A percentile compares a stretch with the other conserved stretches of the same genome.
phyloP scores from a whole-genome alignment of 1,284 basidiomycete species.

The Ceratobasidium sp. region DNA sequence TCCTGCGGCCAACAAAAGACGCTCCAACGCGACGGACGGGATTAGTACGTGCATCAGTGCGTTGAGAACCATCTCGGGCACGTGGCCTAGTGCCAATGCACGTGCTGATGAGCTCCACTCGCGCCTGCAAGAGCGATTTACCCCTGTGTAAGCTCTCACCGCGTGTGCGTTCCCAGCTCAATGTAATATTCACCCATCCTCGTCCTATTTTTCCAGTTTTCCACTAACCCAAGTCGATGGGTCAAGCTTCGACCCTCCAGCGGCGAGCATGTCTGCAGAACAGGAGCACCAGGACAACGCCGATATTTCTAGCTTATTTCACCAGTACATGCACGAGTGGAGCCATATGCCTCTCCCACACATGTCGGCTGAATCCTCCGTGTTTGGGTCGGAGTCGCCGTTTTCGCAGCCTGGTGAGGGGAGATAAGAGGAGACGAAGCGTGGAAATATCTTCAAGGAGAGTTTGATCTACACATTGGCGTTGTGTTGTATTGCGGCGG shows the following conservation, averaged over 20 bases:
- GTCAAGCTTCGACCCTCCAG: neutral
- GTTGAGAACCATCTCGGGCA: neutral
- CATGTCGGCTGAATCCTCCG: too few species aligned
- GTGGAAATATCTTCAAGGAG: too few species aligned
- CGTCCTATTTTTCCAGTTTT: neutral
- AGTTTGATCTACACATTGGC: too few species aligned
- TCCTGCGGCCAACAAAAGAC: slow-evolving; percentile 17
- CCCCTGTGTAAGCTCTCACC: neutral
- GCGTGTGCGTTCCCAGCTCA: neutral
- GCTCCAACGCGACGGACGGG: neutral
- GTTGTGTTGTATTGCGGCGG: too few species aligned
- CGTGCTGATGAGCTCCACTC: neutral
- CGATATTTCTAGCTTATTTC: neutral
- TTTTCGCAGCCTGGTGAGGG: too few species aligned
- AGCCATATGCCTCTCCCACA: slow-evolving; percentile 8
- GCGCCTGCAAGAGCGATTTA: neutral
- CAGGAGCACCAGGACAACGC: neutral
- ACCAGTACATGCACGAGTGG: slow-evolving; percentile 30
- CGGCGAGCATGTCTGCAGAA: neutral
- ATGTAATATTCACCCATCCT: too few species aligned
- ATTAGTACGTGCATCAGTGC: slow-evolving; percentile 6
- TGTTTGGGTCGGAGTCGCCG: too few species aligned
- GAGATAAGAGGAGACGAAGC: too few species aligned
- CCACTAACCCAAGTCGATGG: neutral
- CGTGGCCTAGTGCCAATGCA: slow-evolving; percentile 15